Evolutionary conservation across 179 eudicot species (phyloP).

Genomic region (Gypsophila paniculata): DNA sequence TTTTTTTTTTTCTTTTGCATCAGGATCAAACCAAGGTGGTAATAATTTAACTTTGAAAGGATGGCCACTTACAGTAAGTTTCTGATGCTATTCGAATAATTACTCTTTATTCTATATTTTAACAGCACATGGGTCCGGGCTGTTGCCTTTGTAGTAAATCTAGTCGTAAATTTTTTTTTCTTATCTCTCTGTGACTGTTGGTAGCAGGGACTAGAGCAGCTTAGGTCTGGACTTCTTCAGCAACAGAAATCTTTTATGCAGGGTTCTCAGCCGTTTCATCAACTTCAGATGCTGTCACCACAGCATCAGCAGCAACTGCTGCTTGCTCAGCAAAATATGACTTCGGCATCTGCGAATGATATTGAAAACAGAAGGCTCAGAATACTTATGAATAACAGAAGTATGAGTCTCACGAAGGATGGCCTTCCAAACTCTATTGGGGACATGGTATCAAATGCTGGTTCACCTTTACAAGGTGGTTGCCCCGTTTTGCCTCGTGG

Average conservation of each 20-base stretch:
- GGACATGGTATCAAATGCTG: constrained; percentile 39
- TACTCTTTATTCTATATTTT: background rate
- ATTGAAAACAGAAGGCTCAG: constrained; percentile 38
- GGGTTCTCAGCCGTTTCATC: constrained; percentile 38
- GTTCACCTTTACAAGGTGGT: constrained; percentile 44
- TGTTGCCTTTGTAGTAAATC: background rate
- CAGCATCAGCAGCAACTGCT: constrained; percentile 41
- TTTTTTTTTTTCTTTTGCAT: constrained; percentile 14
- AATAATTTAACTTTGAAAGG: constrained; percentile 48
- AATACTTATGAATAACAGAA: constrained; percentile 36
- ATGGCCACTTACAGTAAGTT: constrained; percentile 52
- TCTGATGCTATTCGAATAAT: constrained; percentile 1
- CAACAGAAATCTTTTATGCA: constrained; percentile 43
- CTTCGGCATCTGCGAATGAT: constrained; percentile 38
- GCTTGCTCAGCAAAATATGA: constrained; percentile 34
- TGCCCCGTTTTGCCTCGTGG: constrained; percentile 28
- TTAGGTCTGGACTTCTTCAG: constrained; percentile 35
- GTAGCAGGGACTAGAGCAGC: constrained; percentile 35
- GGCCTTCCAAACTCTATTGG: constrained; percentile 35
- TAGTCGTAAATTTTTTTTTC: background rate
- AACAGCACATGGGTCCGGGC: background rate
- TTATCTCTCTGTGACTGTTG: background rate
- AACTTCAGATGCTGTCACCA: constrained; percentile 17
- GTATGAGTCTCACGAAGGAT: constrained; percentile 40
- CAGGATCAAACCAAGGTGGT: constrained; percentile 45